Evolutionary conservation across 306 rosid species (phyloP).

Genomic region (Fragaria vesca): DNA sequence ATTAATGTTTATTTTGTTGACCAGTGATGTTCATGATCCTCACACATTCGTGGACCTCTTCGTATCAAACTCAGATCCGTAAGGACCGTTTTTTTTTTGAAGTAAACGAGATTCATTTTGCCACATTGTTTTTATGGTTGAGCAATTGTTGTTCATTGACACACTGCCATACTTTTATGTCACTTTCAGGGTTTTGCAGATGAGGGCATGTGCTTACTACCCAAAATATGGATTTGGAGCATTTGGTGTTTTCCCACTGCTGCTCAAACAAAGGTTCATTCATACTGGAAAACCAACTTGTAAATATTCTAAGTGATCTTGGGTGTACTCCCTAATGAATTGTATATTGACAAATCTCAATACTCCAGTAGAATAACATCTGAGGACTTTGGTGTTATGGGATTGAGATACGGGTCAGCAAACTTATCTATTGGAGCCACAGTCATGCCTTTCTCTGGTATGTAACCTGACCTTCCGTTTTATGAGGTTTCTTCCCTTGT

Average conservation of each 20-base stretch:
- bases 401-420: constrained; percentile 86
- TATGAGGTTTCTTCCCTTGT: constrained; percentile 14
- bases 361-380: constrained; percentile 53
- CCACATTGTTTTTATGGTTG: not conserved
- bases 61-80: constrained; percentile 78
- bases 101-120: constrained; percentile 14
- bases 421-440: constrained; percentile 76
- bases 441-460: constrained; percentile 68
- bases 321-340: constrained; percentile 25
- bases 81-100: constrained; percentile 39
- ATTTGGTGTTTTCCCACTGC: constrained; percentile 77
- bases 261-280: constrained; percentile 67
- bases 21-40: constrained; percentile 86
- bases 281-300: constrained; percentile 23
- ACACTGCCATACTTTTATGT: not conserved
- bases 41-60: constrained; percentile 85
- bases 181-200: constrained; percentile 68
- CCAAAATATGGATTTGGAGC: constrained; percentile 90
- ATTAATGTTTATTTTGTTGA: constrained; percentile 4
- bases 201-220: constrained; percentile 73
- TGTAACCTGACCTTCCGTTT: constrained; percentile 27
- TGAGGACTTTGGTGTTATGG: constrained; percentile 72
- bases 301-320: constrained; percentile 19
- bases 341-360: constrained; percentile 35
- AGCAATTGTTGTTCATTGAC: not conserved